Evolutionary conservation across 192 early-diverging fungal species (phyloP).

Genomic region (Spinellus fusiger): DNA sequence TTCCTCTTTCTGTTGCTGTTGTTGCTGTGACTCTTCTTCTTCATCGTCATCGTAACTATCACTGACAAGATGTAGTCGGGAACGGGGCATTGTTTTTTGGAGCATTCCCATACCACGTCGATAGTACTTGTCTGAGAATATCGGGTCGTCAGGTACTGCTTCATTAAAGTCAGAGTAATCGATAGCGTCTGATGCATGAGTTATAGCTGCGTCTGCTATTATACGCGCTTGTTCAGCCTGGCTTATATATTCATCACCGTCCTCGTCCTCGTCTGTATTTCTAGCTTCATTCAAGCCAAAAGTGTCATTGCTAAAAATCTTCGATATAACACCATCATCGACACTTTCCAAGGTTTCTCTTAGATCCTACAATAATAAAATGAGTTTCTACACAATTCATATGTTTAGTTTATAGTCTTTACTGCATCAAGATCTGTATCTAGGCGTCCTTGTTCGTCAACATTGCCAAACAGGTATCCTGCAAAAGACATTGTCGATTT

Average conservation of each 20-base stretch:
- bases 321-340: conserved; percentile 44
- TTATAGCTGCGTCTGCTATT: conserved; percentile 42
- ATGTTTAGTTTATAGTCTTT: neutral
- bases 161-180: conserved; percentile 86
- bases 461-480: conserved; percentile 83
- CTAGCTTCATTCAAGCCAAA: conserved; percentile 47
- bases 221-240: conserved; percentile 24
- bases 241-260: conserved; percentile 31
- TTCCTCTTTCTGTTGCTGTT: too few species aligned
- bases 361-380: conserved; percentile 40
- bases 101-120: conserved; percentile 33
- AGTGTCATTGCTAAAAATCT: conserved; percentile 43
- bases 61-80: conserved; percentile 21
- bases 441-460: conserved; percentile 78
- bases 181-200: conserved; percentile 58
- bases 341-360: conserved; percentile 45
- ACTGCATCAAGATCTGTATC: conserved; percentile 39
- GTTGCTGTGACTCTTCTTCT: too few species aligned
- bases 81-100: conserved; percentile 7
- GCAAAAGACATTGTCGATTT: conserved; percentile 54
- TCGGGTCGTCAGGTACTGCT: conserved; percentile 60
- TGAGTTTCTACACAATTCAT: neutral
- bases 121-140: conserved; percentile 43
- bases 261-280: conserved; percentile 37
- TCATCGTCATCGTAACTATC: conserved; percentile 46